These are phyloP conservation scores for Lumnitzera littorea DNA, from an alignment of 345 rosid genomes.

Conservation along the genomic window DNA sequence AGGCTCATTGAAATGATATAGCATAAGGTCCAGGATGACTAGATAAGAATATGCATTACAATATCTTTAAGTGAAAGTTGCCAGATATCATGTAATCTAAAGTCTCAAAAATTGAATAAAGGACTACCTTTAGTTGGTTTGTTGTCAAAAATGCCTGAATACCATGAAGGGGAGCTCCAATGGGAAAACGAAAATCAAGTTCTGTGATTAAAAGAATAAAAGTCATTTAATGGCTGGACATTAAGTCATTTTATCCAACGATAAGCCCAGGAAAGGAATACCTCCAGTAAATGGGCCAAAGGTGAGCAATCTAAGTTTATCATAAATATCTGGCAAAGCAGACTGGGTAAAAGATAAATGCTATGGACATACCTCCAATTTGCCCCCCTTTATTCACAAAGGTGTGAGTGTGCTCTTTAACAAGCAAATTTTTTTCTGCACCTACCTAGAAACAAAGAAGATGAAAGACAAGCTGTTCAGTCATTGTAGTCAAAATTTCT, in stretches of 20 bases:
- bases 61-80: not conserved
- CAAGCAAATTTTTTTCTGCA: slow-evolving; percentile 80
- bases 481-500: not conserved
- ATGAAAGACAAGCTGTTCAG: slow-evolving; percentile 1
- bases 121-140: slow-evolving; percentile 74
- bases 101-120: not conserved
- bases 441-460: slow-evolving; percentile 54
- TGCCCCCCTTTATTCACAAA: slow-evolving; percentile 86
- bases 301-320: no score
- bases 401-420: slow-evolving; percentile 96
- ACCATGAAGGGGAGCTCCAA: slow-evolving; percentile 97
- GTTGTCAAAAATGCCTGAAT: slow-evolving; percentile 78
- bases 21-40: no score
- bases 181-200: slow-evolving; percentile 88
- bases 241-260: not conserved
- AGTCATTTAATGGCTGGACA: not conserved
- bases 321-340: not conserved
- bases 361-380: slow-evolving; percentile 58
- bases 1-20: no score
- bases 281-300: not conserved
- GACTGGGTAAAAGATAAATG: slow-evolving; percentile 1
- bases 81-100: not conserved
- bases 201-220: slow-evolving; percentile 34
- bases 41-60: not conserved
- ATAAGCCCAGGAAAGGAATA: slow-evolving; percentile 1